phyloP scores from a whole-genome alignment of 2,329 filamentous ascomycete species.

The Akanthomyces muscarius region DNA sequence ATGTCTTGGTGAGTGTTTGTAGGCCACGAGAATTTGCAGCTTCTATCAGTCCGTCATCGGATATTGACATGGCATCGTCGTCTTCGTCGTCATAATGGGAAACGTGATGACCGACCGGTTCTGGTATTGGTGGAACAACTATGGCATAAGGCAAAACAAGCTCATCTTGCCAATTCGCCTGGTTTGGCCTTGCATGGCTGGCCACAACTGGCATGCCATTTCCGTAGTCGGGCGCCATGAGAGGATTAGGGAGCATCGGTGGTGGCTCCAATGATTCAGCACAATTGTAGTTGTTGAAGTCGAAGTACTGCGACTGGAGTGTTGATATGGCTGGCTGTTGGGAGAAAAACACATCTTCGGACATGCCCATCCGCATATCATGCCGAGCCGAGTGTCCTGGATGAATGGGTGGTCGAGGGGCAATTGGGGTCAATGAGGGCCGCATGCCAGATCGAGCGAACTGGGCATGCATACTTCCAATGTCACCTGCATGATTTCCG shows the following conservation, averaged over 20 bases:
- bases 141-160: neutral
- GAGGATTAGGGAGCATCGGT: conserved; percentile 8
- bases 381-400: neutral
- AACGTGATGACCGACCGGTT: neutral
- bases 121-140: neutral
- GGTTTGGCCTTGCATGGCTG: neutral
- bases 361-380: neutral
- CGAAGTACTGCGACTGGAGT: neutral
- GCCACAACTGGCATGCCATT: neutral
- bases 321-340: conserved; percentile 6
- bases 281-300: conserved; percentile 6
- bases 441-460: conserved; percentile 7
- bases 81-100: conserved; percentile 15
- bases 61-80: conserved; percentile 18
- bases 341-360: conserved; percentile 12
- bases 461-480: conserved; percentile 25
- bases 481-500: conserved; percentile 22
- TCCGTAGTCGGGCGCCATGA: neutral
- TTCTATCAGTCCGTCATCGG: conserved; percentile 15
- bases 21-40: neutral
- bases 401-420: conserved; percentile 28
- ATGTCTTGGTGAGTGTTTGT: neutral
- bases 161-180: conserved; percentile 1
- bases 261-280: neutral
- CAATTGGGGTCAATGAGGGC: conserved; percentile 40